Evolutionary conservation across 179 eudicot genomes (phyloP), one percentile per base, ranked within the genome.

Genomic region (Silene noctiflora): DNA sequence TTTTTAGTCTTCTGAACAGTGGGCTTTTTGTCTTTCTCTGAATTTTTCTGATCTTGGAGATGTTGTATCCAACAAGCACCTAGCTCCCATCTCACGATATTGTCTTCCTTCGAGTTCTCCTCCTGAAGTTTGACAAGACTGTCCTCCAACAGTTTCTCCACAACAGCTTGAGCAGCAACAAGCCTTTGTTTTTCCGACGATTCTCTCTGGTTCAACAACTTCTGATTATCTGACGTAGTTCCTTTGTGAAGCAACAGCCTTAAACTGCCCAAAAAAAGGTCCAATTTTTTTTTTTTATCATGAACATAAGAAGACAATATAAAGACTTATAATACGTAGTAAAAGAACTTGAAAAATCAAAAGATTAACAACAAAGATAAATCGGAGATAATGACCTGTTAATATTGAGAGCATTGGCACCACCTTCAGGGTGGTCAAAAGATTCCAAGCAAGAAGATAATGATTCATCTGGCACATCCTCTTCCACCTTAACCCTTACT

Each of bases 31-130:
- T 91, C 98, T 75, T 96, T 96, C 69, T 91, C 97, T 59, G 91
- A 51, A 80, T 79, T 90, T 44, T 89, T 91, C 81, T 93, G 96
- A 79, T 96, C 99, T 84, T 96, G 98, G 78, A 96, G 86, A 85
- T 96, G 99, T 75, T 96, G 99, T 76, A 96, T 84, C 99, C 99
- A 96, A 82, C 99, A 96, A 65, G 98, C 98, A 80, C 99, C 99
- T 62, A 96, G 91, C 87, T 96, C 99, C 99, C 99, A 96, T 89
- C 99, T 90, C 74, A 88, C 82, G 51, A 87, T 87, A 77, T 74
- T 72, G 60, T 91, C 94, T 73, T 78, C 83, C 76, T 82, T 85
- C 69, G 73, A 62, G 63, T 85, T 82, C 85, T 94, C 98, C 76
- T 91, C 89, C 76, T 90, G 89, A 80, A 96, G 91, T 84, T 87